Percentiles rank a stretch among this genome's conserved stretches.
phyloP scores from a whole-genome alignment of 768 basidiomycete genomes.

The Suillus placidus region DNA sequence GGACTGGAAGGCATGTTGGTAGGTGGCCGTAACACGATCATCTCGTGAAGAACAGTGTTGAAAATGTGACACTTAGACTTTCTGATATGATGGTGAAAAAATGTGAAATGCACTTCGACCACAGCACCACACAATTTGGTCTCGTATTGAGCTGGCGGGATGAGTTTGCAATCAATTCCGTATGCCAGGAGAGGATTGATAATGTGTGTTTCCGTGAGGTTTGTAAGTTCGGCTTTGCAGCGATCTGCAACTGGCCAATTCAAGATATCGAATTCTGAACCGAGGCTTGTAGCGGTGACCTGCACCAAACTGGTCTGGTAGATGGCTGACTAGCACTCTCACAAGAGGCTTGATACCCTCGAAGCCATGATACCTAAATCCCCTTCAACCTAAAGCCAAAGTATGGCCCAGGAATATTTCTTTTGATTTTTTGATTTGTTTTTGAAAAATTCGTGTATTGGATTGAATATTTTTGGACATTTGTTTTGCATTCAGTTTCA shows the following conservation, averaged over 20 bases:
- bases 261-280: background rate
- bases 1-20: background rate
- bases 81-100: slow-evolving; percentile 9
- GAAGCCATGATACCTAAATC: no score
- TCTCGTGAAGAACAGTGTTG: background rate
- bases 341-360: no score
- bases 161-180: background rate
- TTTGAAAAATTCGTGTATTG: no score
- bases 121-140: slow-evolving; percentile 1
- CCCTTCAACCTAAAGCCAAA: no score
- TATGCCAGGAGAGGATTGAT: slow-evolving; percentile 5
- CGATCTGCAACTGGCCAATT: slow-evolving; percentile 7
- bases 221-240: background rate
- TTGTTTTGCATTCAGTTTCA: no score
- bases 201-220: background rate
- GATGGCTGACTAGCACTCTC: no score
- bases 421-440: no score
- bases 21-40: background rate
- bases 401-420: no score
- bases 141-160: slow-evolving; percentile 1
- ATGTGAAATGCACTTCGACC: slow-evolving; percentile 6
- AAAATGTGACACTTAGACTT: background rate
- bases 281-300: no score
- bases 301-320: no score
- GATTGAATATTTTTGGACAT: no score